These are phyloP conservation scores for Roridomyces roridus DNA, from an alignment of 768 basidiomycete genomes.

Conservation along the genomic window DNA sequence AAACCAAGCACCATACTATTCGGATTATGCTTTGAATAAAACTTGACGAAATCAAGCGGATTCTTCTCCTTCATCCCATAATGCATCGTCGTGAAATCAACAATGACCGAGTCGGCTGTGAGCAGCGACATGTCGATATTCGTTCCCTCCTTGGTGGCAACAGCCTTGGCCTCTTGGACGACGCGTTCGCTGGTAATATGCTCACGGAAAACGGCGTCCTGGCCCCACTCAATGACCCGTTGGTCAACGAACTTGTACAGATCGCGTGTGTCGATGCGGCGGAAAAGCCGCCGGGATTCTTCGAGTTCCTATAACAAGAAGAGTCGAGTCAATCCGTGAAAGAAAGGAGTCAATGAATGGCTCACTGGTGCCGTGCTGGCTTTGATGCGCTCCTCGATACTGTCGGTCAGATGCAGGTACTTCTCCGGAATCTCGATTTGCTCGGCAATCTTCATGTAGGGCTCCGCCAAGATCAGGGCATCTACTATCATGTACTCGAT, in stretches of 20 bases:
- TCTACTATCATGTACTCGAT: constrained; percentile 90
- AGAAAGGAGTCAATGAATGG: too few relatives aligned
- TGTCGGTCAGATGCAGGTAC: constrained; percentile 72
- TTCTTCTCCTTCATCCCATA: constrained; percentile 77
- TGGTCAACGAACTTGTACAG: constrained; percentile 65
- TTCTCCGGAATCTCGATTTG: constrained; percentile 60
- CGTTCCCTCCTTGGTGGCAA: constrained; percentile 29
- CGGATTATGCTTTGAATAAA: constrained; percentile 72
- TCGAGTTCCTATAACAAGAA: constrained; percentile 56
- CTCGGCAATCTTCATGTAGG: constrained; percentile 62
- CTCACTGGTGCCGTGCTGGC: constrained; percentile 43
- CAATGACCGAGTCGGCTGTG: constrained; percentile 54
- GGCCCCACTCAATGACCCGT: constrained; percentile 42
- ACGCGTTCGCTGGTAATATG: constrained; percentile 50
- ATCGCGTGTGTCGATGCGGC: constrained; percentile 65
- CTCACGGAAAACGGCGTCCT: constrained; percentile 39
- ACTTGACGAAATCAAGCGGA: constrained; percentile 72
- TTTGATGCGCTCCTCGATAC: constrained; percentile 68
- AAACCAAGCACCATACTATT: constrained; percentile 45
- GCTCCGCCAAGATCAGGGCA: constrained; percentile 71
- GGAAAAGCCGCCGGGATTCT: constrained; percentile 62
- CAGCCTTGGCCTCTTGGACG: constrained; percentile 39
- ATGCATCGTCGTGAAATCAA: constrained; percentile 71
- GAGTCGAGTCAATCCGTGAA: too few relatives aligned
- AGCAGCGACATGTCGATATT: constrained; percentile 26